Conservation (phyloP, 257 asterid species). For the Solanum paucissectum region DNA sequence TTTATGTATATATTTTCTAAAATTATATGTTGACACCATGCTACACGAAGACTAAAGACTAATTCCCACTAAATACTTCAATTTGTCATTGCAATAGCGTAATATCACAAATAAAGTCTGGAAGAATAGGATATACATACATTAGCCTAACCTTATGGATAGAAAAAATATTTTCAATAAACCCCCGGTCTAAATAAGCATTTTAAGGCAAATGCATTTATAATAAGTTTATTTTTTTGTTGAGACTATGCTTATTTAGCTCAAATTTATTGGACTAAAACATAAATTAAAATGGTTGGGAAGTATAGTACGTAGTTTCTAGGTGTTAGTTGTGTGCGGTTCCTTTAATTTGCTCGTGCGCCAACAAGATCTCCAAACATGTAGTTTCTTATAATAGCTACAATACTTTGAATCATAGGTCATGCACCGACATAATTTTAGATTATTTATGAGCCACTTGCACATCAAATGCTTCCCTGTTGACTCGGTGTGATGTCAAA, state of each 20-base stretch:
- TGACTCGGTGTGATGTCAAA: too few relatives aligned
- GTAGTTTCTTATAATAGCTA: too few relatives aligned
- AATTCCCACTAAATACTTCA: background rate
- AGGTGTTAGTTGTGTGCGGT: background rate
- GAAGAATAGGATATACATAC: background rate
- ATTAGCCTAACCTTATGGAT: background rate
- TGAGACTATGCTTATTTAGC: background rate
- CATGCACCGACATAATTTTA: too few relatives aligned
- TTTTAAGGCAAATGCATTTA: background rate
- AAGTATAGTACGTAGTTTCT: background rate
- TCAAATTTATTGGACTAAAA: background rate
- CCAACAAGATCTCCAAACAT: background rate
- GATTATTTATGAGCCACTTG: too few relatives aligned
- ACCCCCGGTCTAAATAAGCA: fast-evolving
- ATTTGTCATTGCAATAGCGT: background rate
- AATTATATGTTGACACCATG: background rate
- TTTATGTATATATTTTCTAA: background rate
- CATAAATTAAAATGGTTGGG: background rate
- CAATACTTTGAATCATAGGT: too few relatives aligned
- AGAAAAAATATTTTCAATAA: background rate
- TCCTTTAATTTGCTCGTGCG: background rate
- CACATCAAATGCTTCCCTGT: too few relatives aligned
- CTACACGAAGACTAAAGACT: too few relatives aligned
- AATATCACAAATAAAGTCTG: background rate
- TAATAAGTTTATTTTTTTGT: too few relatives aligned